Evolutionary conservation across 2,329 filamentous ascomycete genomes (phyloP).

Genomic region (Beauveria sp.): DNA sequence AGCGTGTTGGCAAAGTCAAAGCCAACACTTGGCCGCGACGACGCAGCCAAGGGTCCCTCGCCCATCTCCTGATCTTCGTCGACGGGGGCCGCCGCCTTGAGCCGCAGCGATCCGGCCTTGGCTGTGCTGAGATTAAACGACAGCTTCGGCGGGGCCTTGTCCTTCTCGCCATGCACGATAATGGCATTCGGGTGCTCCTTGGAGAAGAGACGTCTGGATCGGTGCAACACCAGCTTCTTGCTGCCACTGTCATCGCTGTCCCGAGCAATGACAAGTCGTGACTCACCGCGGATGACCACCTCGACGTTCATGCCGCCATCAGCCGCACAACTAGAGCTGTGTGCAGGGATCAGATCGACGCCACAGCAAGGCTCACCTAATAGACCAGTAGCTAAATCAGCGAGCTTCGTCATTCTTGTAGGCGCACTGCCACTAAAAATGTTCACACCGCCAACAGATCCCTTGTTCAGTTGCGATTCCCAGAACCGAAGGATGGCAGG

Average conservation of each 20-base stretch:
- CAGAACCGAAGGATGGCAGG: conserved; percentile 49
- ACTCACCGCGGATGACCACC: conserved; percentile 48
- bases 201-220: conserved; percentile 28
- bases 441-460: conserved; percentile 42
- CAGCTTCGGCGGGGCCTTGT: conserved; percentile 27
- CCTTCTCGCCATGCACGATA: conserved; percentile 43
- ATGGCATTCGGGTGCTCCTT: conserved; percentile 43
- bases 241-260: conserved; percentile 43
- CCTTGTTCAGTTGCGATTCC: conserved; percentile 49
- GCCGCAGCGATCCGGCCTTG: conserved; percentile 30
- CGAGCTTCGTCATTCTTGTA: conserved; percentile 47
- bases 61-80: conserved; percentile 17
- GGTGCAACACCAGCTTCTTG: conserved; percentile 34
- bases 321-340: conserved; percentile 14
- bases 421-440: conserved; percentile 49
- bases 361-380: conserved; percentile 50
- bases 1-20: conserved; percentile 46
- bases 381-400: conserved; percentile 44
- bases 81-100: conserved; percentile 21
- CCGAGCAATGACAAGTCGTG: conserved; percentile 45
- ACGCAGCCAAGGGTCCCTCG: conserved; percentile 17
- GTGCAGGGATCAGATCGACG: conserved; percentile 36
- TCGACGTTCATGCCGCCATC: conserved; percentile 43
- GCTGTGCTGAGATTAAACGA: conserved; percentile 44
- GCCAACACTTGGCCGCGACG: conserved; percentile 28